Evolutionary conservation across 2,329 filamentous ascomycete genomes (phyloP).

Genomic region (Fusarium humuli): DNA sequence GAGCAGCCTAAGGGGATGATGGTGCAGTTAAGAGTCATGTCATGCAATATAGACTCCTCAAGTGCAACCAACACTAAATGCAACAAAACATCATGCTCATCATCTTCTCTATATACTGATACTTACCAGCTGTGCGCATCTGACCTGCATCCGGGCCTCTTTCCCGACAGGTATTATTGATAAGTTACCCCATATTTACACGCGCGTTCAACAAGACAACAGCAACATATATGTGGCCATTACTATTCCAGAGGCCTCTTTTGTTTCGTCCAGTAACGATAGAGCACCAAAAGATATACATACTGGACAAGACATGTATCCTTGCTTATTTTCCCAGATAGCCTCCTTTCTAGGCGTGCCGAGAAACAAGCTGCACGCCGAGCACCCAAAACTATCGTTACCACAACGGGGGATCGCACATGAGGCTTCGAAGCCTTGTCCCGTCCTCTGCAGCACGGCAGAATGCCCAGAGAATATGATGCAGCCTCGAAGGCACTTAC

Average conservation of each 20-base stretch:
- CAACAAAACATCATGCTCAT: neutral
- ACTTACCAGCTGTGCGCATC: slow-evolving; percentile 1
- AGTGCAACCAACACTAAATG: neutral
- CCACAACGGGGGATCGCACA: slow-evolving; percentile 1
- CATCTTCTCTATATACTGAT: neutral
- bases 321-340: neutral
- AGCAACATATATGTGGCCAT: neutral
- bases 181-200: slow-evolving; percentile 20
- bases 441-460: neutral
- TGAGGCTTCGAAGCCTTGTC: neutral
- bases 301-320: neutral
- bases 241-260: slow-evolving; percentile 7
- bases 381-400: slow-evolving; percentile 12
- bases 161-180: neutral
- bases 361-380: neutral
- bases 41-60: neutral
- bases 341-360: neutral
- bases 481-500: slow-evolving; percentile 6
- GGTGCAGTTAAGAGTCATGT: neutral
- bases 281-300: neutral
- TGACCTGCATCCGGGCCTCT: slow-evolving; percentile 17
- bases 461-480: slow-evolving; percentile 23
- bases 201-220: slow-evolving; percentile 10
- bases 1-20: slow-evolving; percentile 1
- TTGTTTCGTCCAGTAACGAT: neutral